Evolutionary conservation across 2,329 filamentous ascomycete genomes (phyloP), one percentile per base, ranked within the genome.

Genomic region (Diplocarpon rosae): DNA sequence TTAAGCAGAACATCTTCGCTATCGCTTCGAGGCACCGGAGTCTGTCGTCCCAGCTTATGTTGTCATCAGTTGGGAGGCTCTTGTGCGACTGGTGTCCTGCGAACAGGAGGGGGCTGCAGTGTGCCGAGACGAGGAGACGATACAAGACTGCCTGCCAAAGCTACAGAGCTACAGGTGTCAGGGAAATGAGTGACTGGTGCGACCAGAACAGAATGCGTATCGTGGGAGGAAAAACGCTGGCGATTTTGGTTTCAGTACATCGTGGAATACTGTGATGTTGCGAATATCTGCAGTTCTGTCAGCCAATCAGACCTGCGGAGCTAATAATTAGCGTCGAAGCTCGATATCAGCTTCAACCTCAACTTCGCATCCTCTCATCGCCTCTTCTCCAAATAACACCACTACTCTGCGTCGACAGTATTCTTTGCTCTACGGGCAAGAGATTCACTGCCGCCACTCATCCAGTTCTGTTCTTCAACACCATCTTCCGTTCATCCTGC

Each of bases 1-100:
- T 65, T 40, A 80, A 65, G 59, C 76, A 80, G 55, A 80, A 80
- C 76, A 80, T 80, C 46, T 50, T 53, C 46, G 43, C 32, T 43
- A 24, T 38, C n/a, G 45, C 43, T 46, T 32, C 32, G 30, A 38
- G 42, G 11, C 20, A 7, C 20, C 20, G 20, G 20, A 24, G 20
- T 24, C 20, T 24, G 20, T 24, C 40, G 27, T 39, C 43, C 48
- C 33, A 42, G 51, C 20, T 24, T 32, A 12, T 32, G 30, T 32
- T 32, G 30, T 12, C 30, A 32, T 32, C 30, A 14, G 30, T 32
- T 24, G 20, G 20, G 37, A 42, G 39, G 39, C 39, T 42, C 39
- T 34, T 9, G 16, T 34, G 30, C 16, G 20, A 39, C 15, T 4
- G 27, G 3, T 31, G 15, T 31, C 14, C 9, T 8, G 17, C 37